Conservation (phyloP, 805 yeast species). For the Komagataella pastoris region DNA sequence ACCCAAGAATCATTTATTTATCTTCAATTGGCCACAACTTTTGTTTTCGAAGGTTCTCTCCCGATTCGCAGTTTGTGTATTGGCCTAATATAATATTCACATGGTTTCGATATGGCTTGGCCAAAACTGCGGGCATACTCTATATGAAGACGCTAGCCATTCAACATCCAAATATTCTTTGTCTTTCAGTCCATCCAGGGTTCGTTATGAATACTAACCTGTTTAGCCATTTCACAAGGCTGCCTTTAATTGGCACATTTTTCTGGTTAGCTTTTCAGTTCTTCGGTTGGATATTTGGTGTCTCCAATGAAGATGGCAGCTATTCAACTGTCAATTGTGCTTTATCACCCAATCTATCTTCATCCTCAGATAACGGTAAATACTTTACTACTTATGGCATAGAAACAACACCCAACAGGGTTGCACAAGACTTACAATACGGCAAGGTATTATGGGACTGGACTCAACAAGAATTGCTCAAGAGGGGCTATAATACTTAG, state of each 20-base stretch:
- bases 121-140: slow-evolving; percentile 72
- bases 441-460: slow-evolving; percentile 70
- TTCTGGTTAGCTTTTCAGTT: slow-evolving; percentile 63
- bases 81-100: slow-evolving; percentile 59
- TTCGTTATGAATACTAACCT: slow-evolving; percentile 72
- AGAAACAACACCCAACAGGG: slow-evolving; percentile 38
- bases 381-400: slow-evolving; percentile 49
- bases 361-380: slow-evolving; percentile 53
- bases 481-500: slow-evolving; percentile 27
- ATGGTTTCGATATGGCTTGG: slow-evolving; percentile 66
- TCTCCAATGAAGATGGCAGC: slow-evolving; percentile 59
- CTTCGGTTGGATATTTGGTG: slow-evolving; percentile 59
- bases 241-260: slow-evolving; percentile 64
- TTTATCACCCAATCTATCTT: slow-evolving; percentile 32
- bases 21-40: slow-evolving; percentile 56
- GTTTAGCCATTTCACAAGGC: slow-evolving; percentile 63
- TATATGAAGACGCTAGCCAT: slow-evolving; percentile 49
- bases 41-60: slow-evolving; percentile 30
- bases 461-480: slow-evolving; percentile 50
- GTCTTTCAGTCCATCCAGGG: slow-evolving; percentile 71
- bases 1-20: slow-evolving; percentile 47
- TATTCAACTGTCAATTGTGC: slow-evolving; percentile 52
- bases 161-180: slow-evolving; percentile 51
- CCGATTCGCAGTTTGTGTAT: slow-evolving; percentile 36
- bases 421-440: slow-evolving; percentile 44